These are phyloP conservation scores for Phytopythium kandeliae DNA, from an alignment of 352 stramenopile species.

Conservation along the genomic window DNA sequence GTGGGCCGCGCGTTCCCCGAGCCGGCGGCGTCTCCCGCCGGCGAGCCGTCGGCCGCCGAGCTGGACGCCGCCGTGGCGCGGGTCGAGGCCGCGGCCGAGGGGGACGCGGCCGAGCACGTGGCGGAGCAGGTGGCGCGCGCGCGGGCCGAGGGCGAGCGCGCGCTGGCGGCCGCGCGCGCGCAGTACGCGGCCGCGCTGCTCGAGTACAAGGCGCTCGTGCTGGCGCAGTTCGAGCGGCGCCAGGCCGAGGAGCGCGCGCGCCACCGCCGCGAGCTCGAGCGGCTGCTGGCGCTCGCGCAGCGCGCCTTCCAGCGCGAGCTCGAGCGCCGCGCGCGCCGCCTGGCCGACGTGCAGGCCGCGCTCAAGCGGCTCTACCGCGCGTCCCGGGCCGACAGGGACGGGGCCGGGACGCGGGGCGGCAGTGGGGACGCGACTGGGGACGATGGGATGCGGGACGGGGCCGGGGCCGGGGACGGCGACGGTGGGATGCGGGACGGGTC, in stretches of 20 bases:
- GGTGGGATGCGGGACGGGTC: not conserved
- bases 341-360: slow-evolving; percentile 48
- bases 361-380: slow-evolving; percentile 60
- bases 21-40: slow-evolving; percentile 10
- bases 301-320: slow-evolving; percentile 57
- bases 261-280: slow-evolving; percentile 62
- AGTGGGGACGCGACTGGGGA: too few species aligned
- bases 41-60: not conserved
- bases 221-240: slow-evolving; percentile 62
- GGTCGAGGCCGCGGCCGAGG: not conserved
- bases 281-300: slow-evolving; percentile 49
- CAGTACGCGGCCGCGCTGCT: slow-evolving; percentile 49
- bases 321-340: slow-evolving; percentile 36
- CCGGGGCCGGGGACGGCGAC: slow-evolving; percentile 6
- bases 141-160: slow-evolving; percentile 23
- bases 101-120: not conserved
- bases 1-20: slow-evolving; percentile 45
- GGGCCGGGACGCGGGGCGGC: too few species aligned
- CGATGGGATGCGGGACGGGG: too few species aligned
- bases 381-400: too few species aligned
- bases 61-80: too few species aligned
- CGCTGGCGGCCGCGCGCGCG: slow-evolving; percentile 44
- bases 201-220: slow-evolving; percentile 70
- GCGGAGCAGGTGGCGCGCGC: slow-evolving; percentile 28
- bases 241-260: slow-evolving; percentile 47